These are phyloP conservation scores for Scedosporium minutisporum DNA, from an alignment of 2,329 filamentous ascomycete species.

Conservation along the genomic window DNA sequence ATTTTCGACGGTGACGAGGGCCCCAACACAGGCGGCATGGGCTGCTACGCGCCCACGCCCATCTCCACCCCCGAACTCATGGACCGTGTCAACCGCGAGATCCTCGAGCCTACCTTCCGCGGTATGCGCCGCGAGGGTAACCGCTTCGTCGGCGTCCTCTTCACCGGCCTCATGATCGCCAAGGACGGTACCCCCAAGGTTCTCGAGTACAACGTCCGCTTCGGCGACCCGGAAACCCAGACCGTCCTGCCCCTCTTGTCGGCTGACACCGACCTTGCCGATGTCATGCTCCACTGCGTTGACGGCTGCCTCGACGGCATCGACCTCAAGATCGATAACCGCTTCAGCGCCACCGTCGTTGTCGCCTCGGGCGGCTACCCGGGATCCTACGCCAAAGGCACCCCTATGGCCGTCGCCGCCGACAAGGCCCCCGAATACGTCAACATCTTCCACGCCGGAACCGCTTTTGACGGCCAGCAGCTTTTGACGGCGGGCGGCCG, in stretches of 20 bases:
- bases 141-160: slow-evolving; percentile 65
- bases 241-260: slow-evolving; percentile 72
- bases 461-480: slow-evolving; percentile 50
- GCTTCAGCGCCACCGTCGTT: slow-evolving; percentile 85
- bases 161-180: slow-evolving; percentile 92
- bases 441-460: slow-evolving; percentile 90
- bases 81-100: slow-evolving; percentile 65
- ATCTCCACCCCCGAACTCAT: slow-evolving; percentile 68
- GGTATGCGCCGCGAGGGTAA: slow-evolving; percentile 77
- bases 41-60: slow-evolving; percentile 86
- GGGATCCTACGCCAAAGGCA: slow-evolving; percentile 73
- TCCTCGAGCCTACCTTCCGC: slow-evolving; percentile 81
- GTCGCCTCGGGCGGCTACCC: slow-evolving; percentile 89
- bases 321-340: slow-evolving; percentile 54
- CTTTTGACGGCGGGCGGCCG: slow-evolving; percentile 76
- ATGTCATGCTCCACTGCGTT: slow-evolving; percentile 80
- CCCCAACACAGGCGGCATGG: slow-evolving; percentile 96
- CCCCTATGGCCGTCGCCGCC: slow-evolving; percentile 42
- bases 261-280: slow-evolving; percentile 70
- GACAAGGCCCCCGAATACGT: slow-evolving; percentile 34
- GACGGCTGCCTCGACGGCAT: slow-evolving; percentile 64
- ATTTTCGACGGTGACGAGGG: slow-evolving; percentile 84
- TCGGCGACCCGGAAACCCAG: slow-evolving; percentile 87
- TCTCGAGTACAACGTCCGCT: slow-evolving; percentile 87
- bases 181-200: slow-evolving; percentile 62